phyloP scores from a whole-genome alignment of 2,329 filamentous ascomycete species.

The Pseudocercospora musae region DNA sequence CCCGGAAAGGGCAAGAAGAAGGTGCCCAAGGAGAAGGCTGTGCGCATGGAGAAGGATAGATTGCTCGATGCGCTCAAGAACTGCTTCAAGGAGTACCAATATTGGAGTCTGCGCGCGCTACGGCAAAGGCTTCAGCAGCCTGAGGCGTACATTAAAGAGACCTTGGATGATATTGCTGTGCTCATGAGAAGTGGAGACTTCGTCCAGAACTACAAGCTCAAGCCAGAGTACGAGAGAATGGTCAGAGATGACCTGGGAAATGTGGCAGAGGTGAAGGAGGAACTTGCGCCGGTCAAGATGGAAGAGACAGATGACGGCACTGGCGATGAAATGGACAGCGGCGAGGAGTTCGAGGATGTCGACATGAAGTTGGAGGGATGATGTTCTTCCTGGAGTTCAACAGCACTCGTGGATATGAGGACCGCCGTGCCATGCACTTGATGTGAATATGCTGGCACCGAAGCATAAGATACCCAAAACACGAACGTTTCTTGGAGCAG shows the following conservation, averaged over 20 bases:
- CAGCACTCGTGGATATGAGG: not conserved
- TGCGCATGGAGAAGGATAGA: slow-evolving; percentile 84
- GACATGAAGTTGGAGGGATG: slow-evolving; percentile 27
- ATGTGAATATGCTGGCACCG: not conserved
- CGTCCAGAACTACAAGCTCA: slow-evolving; percentile 80
- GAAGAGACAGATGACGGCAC: slow-evolving; percentile 41
- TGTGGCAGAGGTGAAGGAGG: slow-evolving; percentile 48
- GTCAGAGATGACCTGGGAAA: slow-evolving; percentile 52
- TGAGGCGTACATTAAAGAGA: slow-evolving; percentile 86
- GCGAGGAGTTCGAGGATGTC: slow-evolving; percentile 51
- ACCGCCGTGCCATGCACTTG: not conserved
- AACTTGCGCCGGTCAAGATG: slow-evolving; percentile 38
- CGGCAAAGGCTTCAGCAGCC: slow-evolving; percentile 77
- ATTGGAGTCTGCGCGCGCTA: slow-evolving; percentile 90
- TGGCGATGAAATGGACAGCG: slow-evolving; percentile 43
- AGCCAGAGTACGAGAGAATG: slow-evolving; percentile 61
- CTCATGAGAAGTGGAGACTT: slow-evolving; percentile 80
- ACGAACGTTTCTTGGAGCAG: no score
- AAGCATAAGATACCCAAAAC: not conserved
- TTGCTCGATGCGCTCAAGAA: slow-evolving; percentile 80
- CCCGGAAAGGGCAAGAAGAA: slow-evolving; percentile 42
- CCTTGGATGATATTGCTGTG: slow-evolving; percentile 76
- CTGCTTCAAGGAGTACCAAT: slow-evolving; percentile 80
- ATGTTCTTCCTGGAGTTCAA: not conserved
- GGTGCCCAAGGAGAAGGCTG: slow-evolving; percentile 68